These are phyloP conservation scores for Saccharomycopsis crataegensis DNA, from an alignment of 1,139 yeast species.

Conservation along the genomic window DNA sequence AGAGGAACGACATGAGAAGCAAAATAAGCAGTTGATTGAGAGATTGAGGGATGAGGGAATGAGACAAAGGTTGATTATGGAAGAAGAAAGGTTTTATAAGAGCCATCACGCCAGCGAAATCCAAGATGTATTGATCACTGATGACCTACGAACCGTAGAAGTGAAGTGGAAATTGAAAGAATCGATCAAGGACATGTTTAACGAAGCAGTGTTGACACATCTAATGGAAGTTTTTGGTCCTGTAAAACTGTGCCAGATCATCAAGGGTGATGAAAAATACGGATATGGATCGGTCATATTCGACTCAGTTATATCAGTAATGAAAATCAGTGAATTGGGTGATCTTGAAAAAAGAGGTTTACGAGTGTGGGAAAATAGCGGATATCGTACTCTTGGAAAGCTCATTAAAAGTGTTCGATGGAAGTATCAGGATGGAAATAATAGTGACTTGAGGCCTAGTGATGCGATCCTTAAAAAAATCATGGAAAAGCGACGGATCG, in stretches of 20 bases:
- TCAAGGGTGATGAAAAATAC: not conserved
- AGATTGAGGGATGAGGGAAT: conserved; percentile 2
- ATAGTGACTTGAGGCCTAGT: too few species aligned
- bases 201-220: conserved; percentile 2
- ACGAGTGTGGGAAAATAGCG: too few species aligned
- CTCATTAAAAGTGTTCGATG: too few species aligned
- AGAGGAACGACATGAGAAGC: not conserved
- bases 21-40: not conserved
- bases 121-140: not conserved
- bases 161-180: conserved; percentile 5
- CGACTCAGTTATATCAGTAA: conserved; percentile 1
- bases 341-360: not conserved
- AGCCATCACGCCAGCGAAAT: not conserved
- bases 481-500: not conserved
- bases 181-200: not conserved
- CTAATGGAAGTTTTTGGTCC: conserved; percentile 8
- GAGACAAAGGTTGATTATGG: not conserved
- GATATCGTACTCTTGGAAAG: too few species aligned
- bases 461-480: not conserved
- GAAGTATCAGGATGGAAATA: too few species aligned
- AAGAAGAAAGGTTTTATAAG: not conserved
- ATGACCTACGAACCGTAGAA: not conserved
- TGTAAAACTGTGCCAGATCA: not conserved
- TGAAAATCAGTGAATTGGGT: not conserved
- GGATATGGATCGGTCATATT: conserved; percentile 1